These are phyloP conservation scores for Silene uniflora DNA, from an alignment of 148 eudicot genomes.

Conservation along the genomic window DNA sequence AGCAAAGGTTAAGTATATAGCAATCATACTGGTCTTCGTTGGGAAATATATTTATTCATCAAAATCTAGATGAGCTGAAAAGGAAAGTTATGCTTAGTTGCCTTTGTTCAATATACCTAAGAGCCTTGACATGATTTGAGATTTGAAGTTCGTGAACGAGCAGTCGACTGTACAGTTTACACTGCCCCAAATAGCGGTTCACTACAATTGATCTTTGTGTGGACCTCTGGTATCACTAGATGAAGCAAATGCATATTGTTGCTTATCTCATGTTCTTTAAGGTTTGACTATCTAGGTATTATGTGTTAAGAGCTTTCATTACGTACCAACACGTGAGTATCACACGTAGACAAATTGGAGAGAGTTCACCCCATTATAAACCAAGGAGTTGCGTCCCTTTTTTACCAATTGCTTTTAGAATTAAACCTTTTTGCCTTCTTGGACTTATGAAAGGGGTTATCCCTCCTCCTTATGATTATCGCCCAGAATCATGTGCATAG, in stretches of 20 bases:
- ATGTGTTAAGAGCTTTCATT: not conserved
- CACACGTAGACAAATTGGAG: no score
- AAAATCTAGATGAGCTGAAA: not conserved
- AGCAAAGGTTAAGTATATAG: slow-evolving; percentile 59
- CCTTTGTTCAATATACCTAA: not conserved
- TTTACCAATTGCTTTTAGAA: not conserved
- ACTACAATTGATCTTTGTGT: not conserved
- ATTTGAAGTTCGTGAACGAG: not conserved
- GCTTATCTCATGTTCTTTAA: not conserved
- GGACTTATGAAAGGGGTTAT: no score
- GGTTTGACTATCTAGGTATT: not conserved
- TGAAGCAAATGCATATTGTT: no score
- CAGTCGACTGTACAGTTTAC: not conserved
- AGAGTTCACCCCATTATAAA: no score
- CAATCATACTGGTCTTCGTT: not conserved
- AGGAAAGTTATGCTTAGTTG: not conserved
- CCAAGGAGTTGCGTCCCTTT: no score
- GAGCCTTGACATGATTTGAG: not conserved
- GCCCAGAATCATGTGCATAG: no score
- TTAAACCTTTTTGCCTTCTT: no score
- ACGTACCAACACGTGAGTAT: no score
- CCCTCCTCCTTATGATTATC: no score
- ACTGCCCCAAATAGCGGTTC: not conserved
- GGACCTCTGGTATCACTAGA: no score
- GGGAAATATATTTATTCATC: not conserved